Evolutionary conservation across 2,329 filamentous ascomycete genomes (phyloP).

Genomic region (Ophiostoma himal-ulmi): DNA sequence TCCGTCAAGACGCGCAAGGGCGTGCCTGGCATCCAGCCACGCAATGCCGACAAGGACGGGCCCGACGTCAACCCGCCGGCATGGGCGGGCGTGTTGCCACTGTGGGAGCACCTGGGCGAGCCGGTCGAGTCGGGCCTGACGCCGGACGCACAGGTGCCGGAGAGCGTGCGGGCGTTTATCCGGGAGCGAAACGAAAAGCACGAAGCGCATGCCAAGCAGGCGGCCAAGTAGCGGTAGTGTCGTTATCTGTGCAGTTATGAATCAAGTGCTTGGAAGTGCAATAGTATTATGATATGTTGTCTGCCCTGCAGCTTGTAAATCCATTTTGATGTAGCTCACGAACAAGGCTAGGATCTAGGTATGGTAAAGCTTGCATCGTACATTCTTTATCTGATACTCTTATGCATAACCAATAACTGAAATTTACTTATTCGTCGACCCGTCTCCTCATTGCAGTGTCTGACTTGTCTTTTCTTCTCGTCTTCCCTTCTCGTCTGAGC

Average conservation of each 20-base stretch:
- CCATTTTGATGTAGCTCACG: too few relatives aligned
- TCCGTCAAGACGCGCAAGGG: slow-evolving; percentile 25
- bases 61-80: slow-evolving; percentile 18
- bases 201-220: slow-evolving; percentile 16
- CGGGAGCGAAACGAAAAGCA: slow-evolving; percentile 19
- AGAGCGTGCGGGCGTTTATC: slow-evolving; percentile 18
- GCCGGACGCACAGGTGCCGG: slow-evolving; percentile 19
- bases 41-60: slow-evolving; percentile 22
- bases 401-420: too few relatives aligned
- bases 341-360: too few relatives aligned
- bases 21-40: slow-evolving; percentile 24
- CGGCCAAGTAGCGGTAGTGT: slow-evolving; percentile 8
- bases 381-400: too few relatives aligned
- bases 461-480: background rate
- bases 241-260: too few relatives aligned
- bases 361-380: too few relatives aligned
- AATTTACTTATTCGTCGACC: too few relatives aligned
- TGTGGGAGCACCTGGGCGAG: slow-evolving; percentile 26
- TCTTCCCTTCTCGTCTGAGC: background rate
- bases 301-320: background rate
- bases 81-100: slow-evolving; percentile 25
- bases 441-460: background rate
- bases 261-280: too few relatives aligned
- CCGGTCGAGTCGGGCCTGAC: slow-evolving; percentile 24
- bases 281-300: background rate